phyloP scores from a whole-genome alignment of 2,329 filamentous ascomycete species.

The Pestalotiopsis sp. region DNA sequence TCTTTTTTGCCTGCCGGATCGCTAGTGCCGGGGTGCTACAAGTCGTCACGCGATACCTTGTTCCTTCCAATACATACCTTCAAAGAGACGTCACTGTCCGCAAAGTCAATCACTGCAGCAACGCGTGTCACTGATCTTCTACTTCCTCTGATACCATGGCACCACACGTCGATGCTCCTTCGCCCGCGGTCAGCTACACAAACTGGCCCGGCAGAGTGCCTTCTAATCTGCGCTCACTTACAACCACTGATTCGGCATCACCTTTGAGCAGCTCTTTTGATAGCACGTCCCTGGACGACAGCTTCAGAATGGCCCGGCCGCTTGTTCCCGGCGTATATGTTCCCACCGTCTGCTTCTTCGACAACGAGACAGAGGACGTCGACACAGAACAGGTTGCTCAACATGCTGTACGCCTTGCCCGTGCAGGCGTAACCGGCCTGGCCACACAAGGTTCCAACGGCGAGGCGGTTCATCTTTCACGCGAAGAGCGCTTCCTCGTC shows the following conservation, averaged over 20 bases:
- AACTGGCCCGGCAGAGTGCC: constrained; percentile 28
- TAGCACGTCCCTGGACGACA: constrained; percentile 27
- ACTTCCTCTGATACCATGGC: constrained; percentile 27
- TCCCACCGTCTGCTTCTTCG: constrained; percentile 75
- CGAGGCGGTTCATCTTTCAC: constrained; percentile 78
- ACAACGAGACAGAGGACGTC: constrained; percentile 65
- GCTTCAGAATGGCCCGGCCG: constrained; percentile 33
- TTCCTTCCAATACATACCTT: not conserved
- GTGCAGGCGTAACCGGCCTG: constrained; percentile 72
- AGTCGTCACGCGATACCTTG: not conserved
- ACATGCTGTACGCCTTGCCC: constrained; percentile 70
- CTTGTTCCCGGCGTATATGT: constrained; percentile 66
- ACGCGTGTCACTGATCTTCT: not conserved
- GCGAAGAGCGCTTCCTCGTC: constrained; percentile 69
- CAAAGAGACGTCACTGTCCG: not conserved
- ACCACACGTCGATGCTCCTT: constrained; percentile 39
- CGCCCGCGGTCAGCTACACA: constrained; percentile 36
- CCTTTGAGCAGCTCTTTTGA: constrained; percentile 31
- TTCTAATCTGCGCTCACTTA: constrained; percentile 24
- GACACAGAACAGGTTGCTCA: constrained; percentile 63
- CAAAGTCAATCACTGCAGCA: not conserved
- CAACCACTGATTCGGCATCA: constrained; percentile 17
- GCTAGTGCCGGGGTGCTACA: not conserved
- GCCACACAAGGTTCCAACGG: constrained; percentile 82
- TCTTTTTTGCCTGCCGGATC: not conserved